Conservation (phyloP, 2,329 filamentous ascomycete species). For the Colletotrichum sp. region DNA sequence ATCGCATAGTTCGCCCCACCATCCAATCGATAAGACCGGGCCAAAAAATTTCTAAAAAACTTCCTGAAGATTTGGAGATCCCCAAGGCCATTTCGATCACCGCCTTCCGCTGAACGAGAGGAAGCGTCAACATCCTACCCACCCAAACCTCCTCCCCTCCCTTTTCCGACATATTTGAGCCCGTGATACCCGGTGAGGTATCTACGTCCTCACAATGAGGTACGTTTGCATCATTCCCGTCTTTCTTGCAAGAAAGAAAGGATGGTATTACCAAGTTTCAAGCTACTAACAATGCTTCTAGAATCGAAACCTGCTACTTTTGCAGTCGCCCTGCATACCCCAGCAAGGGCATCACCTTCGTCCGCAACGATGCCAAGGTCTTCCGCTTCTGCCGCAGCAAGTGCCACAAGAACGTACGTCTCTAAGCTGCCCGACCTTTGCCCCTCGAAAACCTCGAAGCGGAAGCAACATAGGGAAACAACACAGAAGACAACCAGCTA, state of each 20-base stretch:
- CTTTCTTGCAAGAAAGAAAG: background rate
- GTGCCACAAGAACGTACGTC: conserved; percentile 62
- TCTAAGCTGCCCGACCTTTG: no score
- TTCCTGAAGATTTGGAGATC: background rate
- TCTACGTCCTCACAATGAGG: conserved; percentile 20
- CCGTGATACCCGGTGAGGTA: conserved; percentile 20
- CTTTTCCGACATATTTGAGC: background rate
- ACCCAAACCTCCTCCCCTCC: background rate
- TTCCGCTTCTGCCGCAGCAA: conserved; percentile 67
- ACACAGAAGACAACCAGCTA: no score
- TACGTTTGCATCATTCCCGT: background rate
- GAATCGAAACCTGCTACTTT: conserved; percentile 52
- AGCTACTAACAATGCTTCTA: conserved; percentile 19
- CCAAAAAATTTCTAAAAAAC: conserved; percentile 21
- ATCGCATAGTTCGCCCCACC: conserved; percentile 9
- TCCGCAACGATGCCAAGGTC: conserved; percentile 47
- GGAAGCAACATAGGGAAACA: no score
- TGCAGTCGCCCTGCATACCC: conserved; percentile 57
- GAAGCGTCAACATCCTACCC: conserved; percentile 4
- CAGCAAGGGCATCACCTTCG: conserved; percentile 54
- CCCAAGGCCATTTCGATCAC: conserved; percentile 10
- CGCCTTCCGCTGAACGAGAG: conserved; percentile 17
- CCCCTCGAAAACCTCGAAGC: no score
- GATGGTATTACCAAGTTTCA: background rate
- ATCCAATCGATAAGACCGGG: conserved; percentile 16